phyloP scores from a whole-genome alignment of 768 basidiomycete genomes.

The Galerina marginata region DNA sequence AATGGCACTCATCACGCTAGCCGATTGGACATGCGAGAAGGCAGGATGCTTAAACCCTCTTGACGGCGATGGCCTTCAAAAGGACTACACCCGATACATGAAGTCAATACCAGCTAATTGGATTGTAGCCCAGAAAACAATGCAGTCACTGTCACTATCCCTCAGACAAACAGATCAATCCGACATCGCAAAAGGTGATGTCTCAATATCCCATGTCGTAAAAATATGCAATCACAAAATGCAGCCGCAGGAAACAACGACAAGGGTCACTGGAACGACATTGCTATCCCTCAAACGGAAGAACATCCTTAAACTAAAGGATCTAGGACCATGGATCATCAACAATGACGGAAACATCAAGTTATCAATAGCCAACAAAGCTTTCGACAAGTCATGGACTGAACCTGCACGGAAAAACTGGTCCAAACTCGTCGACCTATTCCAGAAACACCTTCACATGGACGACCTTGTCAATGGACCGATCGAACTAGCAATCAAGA shows the following conservation, averaged over 20 bases:
- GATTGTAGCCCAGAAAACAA: slow-evolving; percentile 6
- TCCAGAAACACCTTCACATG: neutral
- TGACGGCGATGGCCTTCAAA: neutral
- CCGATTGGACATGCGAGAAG: slow-evolving; percentile 23
- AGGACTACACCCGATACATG: neutral
- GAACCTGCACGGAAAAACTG: too few species aligned
- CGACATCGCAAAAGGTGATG: slow-evolving; percentile 6
- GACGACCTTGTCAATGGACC: neutral
- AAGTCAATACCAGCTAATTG: slow-evolving; percentile 4
- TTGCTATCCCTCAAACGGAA: too few species aligned
- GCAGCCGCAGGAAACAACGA: too few species aligned
- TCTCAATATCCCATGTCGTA: slow-evolving; percentile 3
- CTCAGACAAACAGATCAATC: slow-evolving; percentile 8
- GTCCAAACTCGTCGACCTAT: too few species aligned
- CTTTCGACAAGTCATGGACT: too few species aligned
- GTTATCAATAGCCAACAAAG: too few species aligned
- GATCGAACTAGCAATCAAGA: neutral
- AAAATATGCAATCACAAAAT: neutral
- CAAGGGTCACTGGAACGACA: too few species aligned
- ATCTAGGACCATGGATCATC: too few species aligned
- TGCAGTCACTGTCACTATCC: neutral
- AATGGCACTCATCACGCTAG: slow-evolving; percentile 19
- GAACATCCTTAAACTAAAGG: too few species aligned
- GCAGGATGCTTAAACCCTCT: slow-evolving; percentile 13
- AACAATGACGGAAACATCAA: too few species aligned